These are phyloP conservation scores for Fusarium nurragi DNA, from an alignment of 2,329 filamentous ascomycete genomes.

Conservation along the genomic window DNA sequence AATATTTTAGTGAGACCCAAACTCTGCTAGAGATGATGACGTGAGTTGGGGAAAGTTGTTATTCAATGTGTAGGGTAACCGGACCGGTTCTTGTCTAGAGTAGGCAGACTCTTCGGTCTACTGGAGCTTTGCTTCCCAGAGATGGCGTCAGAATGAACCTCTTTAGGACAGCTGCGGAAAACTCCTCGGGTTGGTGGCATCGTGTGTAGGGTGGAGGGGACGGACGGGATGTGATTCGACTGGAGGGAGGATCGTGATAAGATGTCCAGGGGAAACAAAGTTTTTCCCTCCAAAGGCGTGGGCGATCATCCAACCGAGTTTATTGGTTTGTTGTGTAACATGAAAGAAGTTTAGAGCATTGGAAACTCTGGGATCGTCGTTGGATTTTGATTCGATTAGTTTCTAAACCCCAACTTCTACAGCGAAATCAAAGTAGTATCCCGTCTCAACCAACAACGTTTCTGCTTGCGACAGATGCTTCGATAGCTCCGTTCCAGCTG, in stretches of 20 bases:
- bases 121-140: slow-evolving; percentile 19
- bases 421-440: background rate
- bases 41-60: background rate
- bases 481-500: slow-evolving; percentile 22
- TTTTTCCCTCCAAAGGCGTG: slow-evolving; percentile 2
- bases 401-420: background rate
- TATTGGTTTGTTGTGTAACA: slow-evolving; percentile 3
- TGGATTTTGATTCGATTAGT: background rate
- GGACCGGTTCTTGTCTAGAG: slow-evolving; percentile 17
- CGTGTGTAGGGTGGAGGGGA: slow-evolving; percentile 31
- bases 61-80: slow-evolving; percentile 30
- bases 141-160: slow-evolving; percentile 42
- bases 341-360: slow-evolving; percentile 1
- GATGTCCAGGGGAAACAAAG: slow-evolving; percentile 31
- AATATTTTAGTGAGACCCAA: background rate
- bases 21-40: background rate
- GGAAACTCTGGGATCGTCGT: background rate
- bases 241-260: slow-evolving; percentile 15
- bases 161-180: slow-evolving; percentile 17
- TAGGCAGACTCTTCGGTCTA: slow-evolving; percentile 9
- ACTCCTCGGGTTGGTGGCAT: slow-evolving; percentile 31
- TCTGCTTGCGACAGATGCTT: slow-evolving; percentile 26
- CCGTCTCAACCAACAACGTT: slow-evolving; percentile 1
- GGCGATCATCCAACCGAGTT: slow-evolving; percentile 9
- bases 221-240: slow-evolving; percentile 35